Base-by-base conservation (phyloP, 2,329 filamentous ascomycete species). In the Lachnellula cervina region DNA sequence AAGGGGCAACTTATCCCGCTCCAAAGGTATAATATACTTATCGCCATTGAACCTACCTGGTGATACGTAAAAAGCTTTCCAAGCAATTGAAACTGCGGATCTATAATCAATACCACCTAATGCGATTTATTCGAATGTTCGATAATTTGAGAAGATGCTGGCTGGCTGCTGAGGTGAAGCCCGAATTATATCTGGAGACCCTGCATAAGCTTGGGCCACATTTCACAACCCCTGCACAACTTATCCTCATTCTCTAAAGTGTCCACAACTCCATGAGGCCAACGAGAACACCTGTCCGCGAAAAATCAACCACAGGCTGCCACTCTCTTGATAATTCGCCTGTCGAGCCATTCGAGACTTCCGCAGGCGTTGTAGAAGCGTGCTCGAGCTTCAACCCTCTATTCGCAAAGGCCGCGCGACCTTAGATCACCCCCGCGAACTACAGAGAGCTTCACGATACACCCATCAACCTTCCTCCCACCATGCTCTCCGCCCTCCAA, bases 401-500 rank as follows among this genome's bases (percentile, higher is more conserved):
- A 32, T 11, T 32, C 28, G 28, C 28, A 47, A 34, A 23, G 34
- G n/a, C 44, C 14, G 28, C 23, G 42, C 13, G 34, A 49, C 3
- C 47, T 47, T n/a, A 23, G n/a, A 9, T 13, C 34, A 1, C 45
- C 23, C 4, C 43, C 45, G 40, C 38, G 49, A 44, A 49, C 37
- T 45, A 32, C 28, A 34, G 50, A 46, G 13, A 47, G 17, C 46
- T 9, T 19, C 34, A 25, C 44, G 13, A 13, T 5, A 21, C n/a
- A 40, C 25, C 35, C 35, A 47, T 42, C 16, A n/a, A 44, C 19
- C 43, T n/a, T 34, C 47, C 37, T 37, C 44, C n/a, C 47, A 63
- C 40, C 45, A 84, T 85, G 81, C 70, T 86, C 57, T 77, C 78
- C 60, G 72, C 75, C 54, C 74, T 88, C 59, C 72, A 77, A 61